Evolutionary conservation across 169 alveolate species (phyloP), one percentile per base, ranked within the genome.

Genomic region (Amoebophrya sp.): DNA sequence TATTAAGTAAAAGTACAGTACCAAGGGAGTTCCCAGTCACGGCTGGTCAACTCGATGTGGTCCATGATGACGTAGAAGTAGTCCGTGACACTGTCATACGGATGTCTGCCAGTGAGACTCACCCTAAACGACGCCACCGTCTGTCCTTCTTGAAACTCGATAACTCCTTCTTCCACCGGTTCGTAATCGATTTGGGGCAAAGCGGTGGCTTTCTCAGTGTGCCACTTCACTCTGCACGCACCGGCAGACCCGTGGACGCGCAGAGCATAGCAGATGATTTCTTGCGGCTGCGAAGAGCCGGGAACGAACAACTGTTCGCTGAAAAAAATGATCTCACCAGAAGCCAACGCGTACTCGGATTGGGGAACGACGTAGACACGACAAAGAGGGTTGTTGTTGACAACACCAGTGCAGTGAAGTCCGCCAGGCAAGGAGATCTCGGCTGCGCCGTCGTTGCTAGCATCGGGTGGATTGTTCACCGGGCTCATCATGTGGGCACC

Each of bases 201-300:
- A 29, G 33, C 83, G 39, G 83, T 26, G 36, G 33, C 83, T 18
- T 65, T 65, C 83, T 65, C 83, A 29, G 83, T 65, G 83, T 65
- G 83, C 38, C n/a, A 65, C 38, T 18, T 6, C 36, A 65, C 83
- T 36, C n/a, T 26, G 83, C 83, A 65, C 2, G 10, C 26, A 10
- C 83, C 83, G 39, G 83, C 83, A 36, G 18, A 26, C 33, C 83
- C 83, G 83, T 65, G 83, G 39, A 65, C 83, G 83, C 83, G 83
- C 83, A 65, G 83, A 1, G 83, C 83, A 36, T 65, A 65, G 83
- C 38, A 26, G 33, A 26, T 65, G 33, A 65, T 18, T 1, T 65
- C 83, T 18, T 65, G 83, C 33, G 18, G 39, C 38, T 65, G 33
- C 83, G 18, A 26, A 36, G 39, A 26, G 83, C 83, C 83, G 39